phyloP scores from a whole-genome alignment of 306 rosid genomes.

The Prunus kanzakura region DNA sequence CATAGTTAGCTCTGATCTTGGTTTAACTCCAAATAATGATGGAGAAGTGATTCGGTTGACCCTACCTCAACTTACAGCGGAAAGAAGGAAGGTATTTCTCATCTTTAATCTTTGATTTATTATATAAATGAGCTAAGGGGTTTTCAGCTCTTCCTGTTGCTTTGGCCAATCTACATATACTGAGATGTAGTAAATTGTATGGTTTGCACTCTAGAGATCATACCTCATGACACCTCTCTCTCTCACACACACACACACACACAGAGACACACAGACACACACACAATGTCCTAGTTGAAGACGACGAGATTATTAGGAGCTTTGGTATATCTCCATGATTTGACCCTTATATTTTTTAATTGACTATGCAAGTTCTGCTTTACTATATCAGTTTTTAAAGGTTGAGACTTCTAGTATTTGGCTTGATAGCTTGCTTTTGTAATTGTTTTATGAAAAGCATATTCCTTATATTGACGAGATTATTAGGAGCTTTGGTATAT shows the following conservation, averaged over 20 bases:
- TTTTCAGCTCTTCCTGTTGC: not conserved
- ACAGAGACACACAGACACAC: not conserved
- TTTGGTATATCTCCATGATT: not conserved
- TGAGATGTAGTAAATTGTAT: not conserved
- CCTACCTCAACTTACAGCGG: constrained; percentile 84
- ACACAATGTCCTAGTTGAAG: no score
- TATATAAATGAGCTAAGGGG: not conserved
- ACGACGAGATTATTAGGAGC: not conserved
- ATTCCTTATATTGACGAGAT: not conserved
- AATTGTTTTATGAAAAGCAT: not conserved
- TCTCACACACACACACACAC: not conserved
- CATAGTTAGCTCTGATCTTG: constrained; percentile 78
- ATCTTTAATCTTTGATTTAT: not conserved
- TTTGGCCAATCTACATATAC: not conserved
- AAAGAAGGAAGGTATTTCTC: constrained; percentile 81
- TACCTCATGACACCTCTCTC: not conserved
- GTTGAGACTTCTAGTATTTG: not conserved
- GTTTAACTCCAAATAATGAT: constrained; percentile 93
- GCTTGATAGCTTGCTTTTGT: not conserved
- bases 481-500: not conserved
- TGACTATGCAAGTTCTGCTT: not conserved
- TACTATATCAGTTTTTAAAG: not conserved
- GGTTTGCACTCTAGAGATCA: not conserved
- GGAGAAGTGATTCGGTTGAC: constrained; percentile 81
- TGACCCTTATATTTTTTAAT: not conserved